Conservation (phyloP, 371 early-diverging fungal species). For the Conidiobolus incongruus region DNA sequence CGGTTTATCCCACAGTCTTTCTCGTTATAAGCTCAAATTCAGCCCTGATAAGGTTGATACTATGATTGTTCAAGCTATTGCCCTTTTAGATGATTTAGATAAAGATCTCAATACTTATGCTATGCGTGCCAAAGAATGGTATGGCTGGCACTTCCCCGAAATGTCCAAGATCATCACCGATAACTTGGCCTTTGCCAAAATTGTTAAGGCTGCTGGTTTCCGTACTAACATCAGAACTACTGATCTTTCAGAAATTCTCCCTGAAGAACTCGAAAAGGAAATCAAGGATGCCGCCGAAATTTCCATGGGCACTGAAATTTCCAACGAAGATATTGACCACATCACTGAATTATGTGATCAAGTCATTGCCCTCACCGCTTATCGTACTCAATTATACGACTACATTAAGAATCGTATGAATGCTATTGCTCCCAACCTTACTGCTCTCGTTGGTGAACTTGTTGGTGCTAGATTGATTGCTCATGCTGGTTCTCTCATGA, state of each 20-base stretch:
- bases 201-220: conserved; percentile 47
- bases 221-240: conserved; percentile 50
- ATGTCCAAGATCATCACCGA: conserved; percentile 59
- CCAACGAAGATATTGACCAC: conserved; percentile 82
- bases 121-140: conserved; percentile 94
- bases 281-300: conserved; percentile 82
- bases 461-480: conserved; percentile 91
- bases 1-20: conserved; percentile 57
- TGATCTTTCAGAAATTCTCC: conserved; percentile 60
- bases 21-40: conserved; percentile 81
- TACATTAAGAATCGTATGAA: conserved; percentile 92
- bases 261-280: conserved; percentile 78
- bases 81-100: conserved; percentile 80
- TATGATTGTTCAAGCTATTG: conserved; percentile 91
- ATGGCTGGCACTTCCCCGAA: conserved; percentile 98
- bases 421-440: conserved; percentile 93
- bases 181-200: conserved; percentile 49
- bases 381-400: conserved; percentile 69
- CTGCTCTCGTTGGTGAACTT: conserved; percentile 90
- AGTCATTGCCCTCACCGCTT: conserved; percentile 75
- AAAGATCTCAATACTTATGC: conserved; percentile 91
- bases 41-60: conserved; percentile 85
- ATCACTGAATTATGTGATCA: conserved; percentile 85
- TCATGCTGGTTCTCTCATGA: conserved; percentile 92
- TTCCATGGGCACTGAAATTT: conserved; percentile 90